Conservation (phyloP, 2,329 filamentous ascomycete genomes). For the Fusarium sp. region DNA sequence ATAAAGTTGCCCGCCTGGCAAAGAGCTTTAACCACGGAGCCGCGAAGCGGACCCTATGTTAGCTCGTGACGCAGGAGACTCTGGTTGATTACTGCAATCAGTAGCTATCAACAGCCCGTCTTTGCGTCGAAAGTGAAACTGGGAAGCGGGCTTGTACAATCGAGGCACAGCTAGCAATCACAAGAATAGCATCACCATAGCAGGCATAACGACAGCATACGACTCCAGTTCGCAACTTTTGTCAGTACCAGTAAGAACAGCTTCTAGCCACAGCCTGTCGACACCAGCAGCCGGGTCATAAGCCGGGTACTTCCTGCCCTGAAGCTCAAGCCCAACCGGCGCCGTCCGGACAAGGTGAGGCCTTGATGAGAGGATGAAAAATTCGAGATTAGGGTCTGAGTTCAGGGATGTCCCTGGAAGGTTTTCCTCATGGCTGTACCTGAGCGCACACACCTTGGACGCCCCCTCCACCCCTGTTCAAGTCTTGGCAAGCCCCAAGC, state of each 20-base stretch:
- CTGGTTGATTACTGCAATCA: constrained; percentile 13
- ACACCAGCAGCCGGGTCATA: constrained; percentile 41
- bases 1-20: constrained; percentile 31
- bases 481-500: constrained; percentile 40
- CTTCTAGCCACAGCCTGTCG: constrained; percentile 18
- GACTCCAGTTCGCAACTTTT: constrained; percentile 11
- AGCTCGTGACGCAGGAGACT: constrained; percentile 29
- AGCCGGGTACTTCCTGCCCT: constrained; percentile 38
- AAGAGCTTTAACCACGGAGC: constrained; percentile 34
- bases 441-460: constrained; percentile 32
- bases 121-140: neutral
- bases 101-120: neutral
- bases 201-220: constrained; percentile 11
- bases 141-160: neutral
- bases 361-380: constrained; percentile 42
- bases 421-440: constrained; percentile 22
- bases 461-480: constrained; percentile 43
- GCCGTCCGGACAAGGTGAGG: constrained; percentile 43
- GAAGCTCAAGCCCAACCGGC: constrained; percentile 44
- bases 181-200: constrained; percentile 4
- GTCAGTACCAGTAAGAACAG: constrained; percentile 8
- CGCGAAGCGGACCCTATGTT: constrained; percentile 41
- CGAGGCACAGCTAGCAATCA: neutral
- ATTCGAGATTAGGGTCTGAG: constrained; percentile 45
- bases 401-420: constrained; percentile 43